Base-by-base conservation (phyloP, 345 rosid species). In the Salix brachista region DNA sequence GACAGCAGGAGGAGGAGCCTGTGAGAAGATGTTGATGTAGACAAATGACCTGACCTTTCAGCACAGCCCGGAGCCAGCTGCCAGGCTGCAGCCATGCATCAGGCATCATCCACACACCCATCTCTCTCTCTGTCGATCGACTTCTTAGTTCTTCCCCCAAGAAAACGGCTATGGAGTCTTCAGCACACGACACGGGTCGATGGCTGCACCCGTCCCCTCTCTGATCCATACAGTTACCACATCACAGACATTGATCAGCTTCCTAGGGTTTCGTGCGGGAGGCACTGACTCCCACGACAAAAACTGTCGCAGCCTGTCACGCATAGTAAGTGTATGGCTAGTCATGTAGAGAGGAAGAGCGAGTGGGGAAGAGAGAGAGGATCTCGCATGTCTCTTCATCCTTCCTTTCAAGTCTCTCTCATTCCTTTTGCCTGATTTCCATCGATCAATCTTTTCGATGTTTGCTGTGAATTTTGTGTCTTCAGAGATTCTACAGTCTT, bases 221-320 rank as follows among this genome's bases (percentile, higher is more conserved):
- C 36, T 37, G 48, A 13, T 19, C 3, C 1, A 34, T 5, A 50
- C 65, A 65, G 56, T 65, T 39, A 65, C 72, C 6, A 26, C 12
- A 37, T 42, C 44, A 42, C 25, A 67, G 72, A 67, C 64, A 75
- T 30, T 21, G 32, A 65, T 9, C 32, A 66, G 62, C 50, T 34
- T 39, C 67, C 36, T 14, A n/a, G 14, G 68, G 68, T 18, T 18
- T 56, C 0, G 30, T 13, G 16, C 2, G 4, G 19, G 17, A 23
- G 62, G 85, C 87, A 80, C 87, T 82, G 87, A 82, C 85, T 84
- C 83, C 83, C 83, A 82, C 83, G 85, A 82, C 81, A 78, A 58
- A 84, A 37, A 50, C 79, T 72, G 77, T 48, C 26, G 28, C 79
- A 41, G 48, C 13, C 77, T 58, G 75, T 56, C 75, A 41, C 36